Conservation (phyloP, 768 basidiomycete species). For the Suillus alpinus region DNA sequence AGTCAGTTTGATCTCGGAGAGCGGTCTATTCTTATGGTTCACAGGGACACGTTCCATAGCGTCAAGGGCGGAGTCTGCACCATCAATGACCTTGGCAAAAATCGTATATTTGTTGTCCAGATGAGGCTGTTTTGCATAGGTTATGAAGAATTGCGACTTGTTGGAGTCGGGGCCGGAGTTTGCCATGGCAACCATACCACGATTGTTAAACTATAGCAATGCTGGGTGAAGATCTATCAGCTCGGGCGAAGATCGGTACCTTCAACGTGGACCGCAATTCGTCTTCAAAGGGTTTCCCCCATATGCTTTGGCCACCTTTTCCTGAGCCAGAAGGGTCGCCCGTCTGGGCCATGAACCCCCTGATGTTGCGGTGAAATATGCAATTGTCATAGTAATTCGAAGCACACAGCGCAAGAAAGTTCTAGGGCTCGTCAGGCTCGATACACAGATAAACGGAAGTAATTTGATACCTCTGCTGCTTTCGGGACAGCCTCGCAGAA, state of each 20-base stretch:
- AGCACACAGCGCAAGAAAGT: conserved; percentile 93
- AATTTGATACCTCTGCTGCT: conserved; percentile 75
- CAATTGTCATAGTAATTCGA: conserved; percentile 83
- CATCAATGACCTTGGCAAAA: conserved; percentile 97
- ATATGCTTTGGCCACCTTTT: conserved; percentile 96
- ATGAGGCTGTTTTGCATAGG: conserved; percentile 90
- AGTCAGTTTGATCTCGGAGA: conserved; percentile 79
- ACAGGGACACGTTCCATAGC: conserved; percentile 92
- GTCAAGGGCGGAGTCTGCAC: conserved; percentile 90
- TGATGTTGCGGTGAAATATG: conserved; percentile 93
- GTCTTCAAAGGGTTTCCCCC: conserved; percentile 89
- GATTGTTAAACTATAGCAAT: conserved; percentile 76
- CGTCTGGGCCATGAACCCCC: conserved; percentile 93
- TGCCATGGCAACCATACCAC: conserved; percentile 97
- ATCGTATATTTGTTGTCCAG: conserved; percentile 95
- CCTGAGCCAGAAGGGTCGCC: conserved; percentile 89
- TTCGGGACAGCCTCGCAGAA: conserved; percentile 98
- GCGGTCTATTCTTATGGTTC: conserved; percentile 84
- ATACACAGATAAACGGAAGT: background rate
- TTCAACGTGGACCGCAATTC: conserved; percentile 94
- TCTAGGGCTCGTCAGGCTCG: conserved; percentile 44
- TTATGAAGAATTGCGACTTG: conserved; percentile 88
- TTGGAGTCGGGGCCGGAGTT: conserved; percentile 94
- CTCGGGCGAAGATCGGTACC: conserved; percentile 40
- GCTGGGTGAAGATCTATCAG: background rate